phyloP scores from a whole-genome alignment of 2,329 filamentous ascomycete genomes.

The Venturia oleaginea region DNA sequence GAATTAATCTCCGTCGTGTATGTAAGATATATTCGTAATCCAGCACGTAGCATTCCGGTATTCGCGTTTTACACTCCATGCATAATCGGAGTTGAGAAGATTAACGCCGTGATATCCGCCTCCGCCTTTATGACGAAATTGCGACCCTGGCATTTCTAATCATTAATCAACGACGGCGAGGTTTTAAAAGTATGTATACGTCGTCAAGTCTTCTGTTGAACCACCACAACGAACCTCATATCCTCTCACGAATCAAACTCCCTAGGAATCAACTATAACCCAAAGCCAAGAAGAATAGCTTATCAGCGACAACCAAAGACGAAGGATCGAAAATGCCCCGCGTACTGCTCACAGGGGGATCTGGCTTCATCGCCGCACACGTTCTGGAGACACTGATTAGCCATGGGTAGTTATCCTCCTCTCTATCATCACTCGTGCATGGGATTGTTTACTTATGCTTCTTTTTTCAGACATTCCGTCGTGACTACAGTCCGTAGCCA shows the following conservation, averaged over 20 bases:
- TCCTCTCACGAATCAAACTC: not conserved
- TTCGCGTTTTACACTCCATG: too few species aligned
- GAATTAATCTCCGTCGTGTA: too few species aligned
- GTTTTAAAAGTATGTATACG: not conserved
- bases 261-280: not conserved
- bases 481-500: slow-evolving; percentile 55
- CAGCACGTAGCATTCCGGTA: too few species aligned
- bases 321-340: slow-evolving; percentile 25
- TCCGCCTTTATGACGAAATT: not conserved
- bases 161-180: not conserved
- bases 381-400: slow-evolving; percentile 51
- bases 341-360: slow-evolving; percentile 42
- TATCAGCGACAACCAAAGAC: not conserved
- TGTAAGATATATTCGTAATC: too few species aligned
- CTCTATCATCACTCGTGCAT: not conserved
- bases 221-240: not conserved
- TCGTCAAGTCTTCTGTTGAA: not conserved
- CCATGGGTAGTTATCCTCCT: slow-evolving; percentile 30
- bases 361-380: slow-evolving; percentile 58
- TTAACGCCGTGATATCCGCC: not conserved
- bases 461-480: slow-evolving; percentile 42
- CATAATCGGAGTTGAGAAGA: not conserved
- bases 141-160: not conserved
- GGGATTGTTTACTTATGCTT: not conserved
- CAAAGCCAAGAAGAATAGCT: not conserved